phyloP scores from a whole-genome alignment of 129 eudicot genomes.

The Tagetes patula region DNA sequence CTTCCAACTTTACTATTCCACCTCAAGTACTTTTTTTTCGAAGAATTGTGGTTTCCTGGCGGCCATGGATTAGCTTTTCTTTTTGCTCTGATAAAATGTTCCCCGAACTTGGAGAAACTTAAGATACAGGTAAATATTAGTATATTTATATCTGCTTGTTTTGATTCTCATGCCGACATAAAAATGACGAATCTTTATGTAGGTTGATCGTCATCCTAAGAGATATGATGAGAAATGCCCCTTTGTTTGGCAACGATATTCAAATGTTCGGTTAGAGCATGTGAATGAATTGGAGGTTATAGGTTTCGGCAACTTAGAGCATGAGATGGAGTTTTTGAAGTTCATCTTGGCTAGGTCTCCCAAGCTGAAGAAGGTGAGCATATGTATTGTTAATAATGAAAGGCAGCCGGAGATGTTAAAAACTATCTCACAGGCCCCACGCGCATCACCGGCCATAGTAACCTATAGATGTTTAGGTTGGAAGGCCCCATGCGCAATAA shows the following conservation, averaged over 20 bases:
- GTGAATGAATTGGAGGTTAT: neutral
- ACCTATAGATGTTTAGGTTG: too few relatives aligned
- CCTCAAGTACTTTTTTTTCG: neutral
- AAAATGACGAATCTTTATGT: too few relatives aligned
- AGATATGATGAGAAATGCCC: too few relatives aligned
- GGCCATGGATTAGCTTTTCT: neutral
- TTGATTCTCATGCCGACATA: neutral
- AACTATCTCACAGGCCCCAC: too few relatives aligned
- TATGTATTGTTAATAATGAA: neutral
- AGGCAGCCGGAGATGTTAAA: too few relatives aligned
- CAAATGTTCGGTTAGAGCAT: constrained; percentile 13
- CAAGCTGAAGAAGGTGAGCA: neutral
- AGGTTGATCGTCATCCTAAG: too few relatives aligned
- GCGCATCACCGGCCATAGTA: too few relatives aligned
- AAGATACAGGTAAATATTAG: neutral
- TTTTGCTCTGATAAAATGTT: neutral
- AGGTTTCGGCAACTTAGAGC: neutral
- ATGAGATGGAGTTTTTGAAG: constrained; percentile 1
- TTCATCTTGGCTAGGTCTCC: constrained; percentile 5
- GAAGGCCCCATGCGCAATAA: too few relatives aligned
- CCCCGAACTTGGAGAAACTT: constrained; percentile 17
- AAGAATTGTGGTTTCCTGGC: too few relatives aligned
- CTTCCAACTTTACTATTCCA: neutral
- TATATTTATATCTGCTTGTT: neutral
- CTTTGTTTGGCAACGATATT: neutral